Evolutionary conservation across 208 protist genomes (phyloP).

Genomic region (Acanthamoeba lenticulata): DNA sequence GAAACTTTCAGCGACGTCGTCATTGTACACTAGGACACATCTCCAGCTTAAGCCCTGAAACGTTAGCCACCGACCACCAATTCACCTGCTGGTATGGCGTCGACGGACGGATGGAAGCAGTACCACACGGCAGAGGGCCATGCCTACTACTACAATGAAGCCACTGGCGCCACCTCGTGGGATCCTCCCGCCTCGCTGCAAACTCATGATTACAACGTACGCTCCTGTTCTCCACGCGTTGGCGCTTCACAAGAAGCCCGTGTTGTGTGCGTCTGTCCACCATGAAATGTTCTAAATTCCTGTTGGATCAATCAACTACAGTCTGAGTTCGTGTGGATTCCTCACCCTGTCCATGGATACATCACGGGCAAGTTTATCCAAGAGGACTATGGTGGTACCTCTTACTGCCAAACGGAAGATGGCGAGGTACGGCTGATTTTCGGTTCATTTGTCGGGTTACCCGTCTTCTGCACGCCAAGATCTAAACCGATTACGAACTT

Average conservation of each 20-base stretch:
- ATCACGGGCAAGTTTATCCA: conserved; percentile 73
- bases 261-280: neutral
- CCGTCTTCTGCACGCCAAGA: neutral
- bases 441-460: too few relatives aligned
- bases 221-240: neutral
- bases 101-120: conserved; percentile 59
- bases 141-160: conserved; percentile 76
- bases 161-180: conserved; percentile 79
- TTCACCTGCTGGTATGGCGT: neutral
- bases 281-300: neutral
- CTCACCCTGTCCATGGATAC: conserved; percentile 77
- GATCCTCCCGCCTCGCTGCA: conserved; percentile 42
- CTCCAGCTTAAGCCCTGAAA: too few relatives aligned
- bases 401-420: conserved; percentile 53
- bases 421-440: conserved; percentile 65
- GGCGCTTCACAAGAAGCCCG: neutral
- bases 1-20: too few relatives aligned
- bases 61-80: neutral
- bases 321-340: conserved; percentile 77
- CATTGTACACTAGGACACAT: neutral
- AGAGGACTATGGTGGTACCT: conserved; percentile 27
- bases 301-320: neutral
- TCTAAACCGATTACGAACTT: neutral
- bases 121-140: conserved; percentile 71
- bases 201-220: neutral